These are phyloP conservation scores for Aspergillus sclerotialis DNA, from an alignment of 2,329 filamentous ascomycete genomes.

Conservation along the genomic window DNA sequence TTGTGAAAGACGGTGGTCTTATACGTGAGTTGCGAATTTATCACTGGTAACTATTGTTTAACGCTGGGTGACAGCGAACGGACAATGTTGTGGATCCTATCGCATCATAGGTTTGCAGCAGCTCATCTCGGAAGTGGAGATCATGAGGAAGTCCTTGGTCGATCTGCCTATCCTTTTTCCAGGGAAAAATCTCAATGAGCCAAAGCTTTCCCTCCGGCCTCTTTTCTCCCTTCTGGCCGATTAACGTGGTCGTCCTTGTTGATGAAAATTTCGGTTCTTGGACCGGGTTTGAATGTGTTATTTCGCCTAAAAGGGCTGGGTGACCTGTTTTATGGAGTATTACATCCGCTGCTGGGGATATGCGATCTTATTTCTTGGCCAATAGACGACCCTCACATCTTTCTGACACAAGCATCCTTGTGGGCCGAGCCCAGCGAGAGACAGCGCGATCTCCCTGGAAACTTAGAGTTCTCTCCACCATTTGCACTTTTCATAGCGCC, in stretches of 20 bases:
- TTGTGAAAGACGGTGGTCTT: no score
- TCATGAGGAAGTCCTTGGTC: conserved; percentile 11
- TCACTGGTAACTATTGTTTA: no score
- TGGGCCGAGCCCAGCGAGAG: conserved; percentile 13
- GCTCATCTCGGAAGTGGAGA: conserved; percentile 8
- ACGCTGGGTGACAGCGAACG: conserved; percentile 5
- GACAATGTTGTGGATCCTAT: conserved; percentile 8
- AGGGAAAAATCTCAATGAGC: conserved; percentile 7
- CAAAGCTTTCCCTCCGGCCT: conserved; percentile 4
- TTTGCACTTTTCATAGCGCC: neutral
- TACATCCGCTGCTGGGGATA: conserved; percentile 9
- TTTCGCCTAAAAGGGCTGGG: no score
- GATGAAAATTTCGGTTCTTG: no score
- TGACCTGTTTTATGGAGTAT: no score
- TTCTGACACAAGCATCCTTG: conserved; percentile 17
- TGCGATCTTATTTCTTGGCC: conserved; percentile 15
- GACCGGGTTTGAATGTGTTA: no score
- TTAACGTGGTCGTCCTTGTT: no score
- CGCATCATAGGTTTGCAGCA: conserved; percentile 5
- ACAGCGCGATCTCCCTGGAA: conserved; percentile 14
- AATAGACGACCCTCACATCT: conserved; percentile 10
- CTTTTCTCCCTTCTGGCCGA: no score
- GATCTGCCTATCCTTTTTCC: conserved; percentile 14
- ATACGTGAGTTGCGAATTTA: no score
- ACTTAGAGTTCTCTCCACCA: conserved; percentile 2